phyloP scores from a whole-genome alignment of 2,329 filamentous ascomycete genomes.

The Samsoniella hepiali region DNA sequence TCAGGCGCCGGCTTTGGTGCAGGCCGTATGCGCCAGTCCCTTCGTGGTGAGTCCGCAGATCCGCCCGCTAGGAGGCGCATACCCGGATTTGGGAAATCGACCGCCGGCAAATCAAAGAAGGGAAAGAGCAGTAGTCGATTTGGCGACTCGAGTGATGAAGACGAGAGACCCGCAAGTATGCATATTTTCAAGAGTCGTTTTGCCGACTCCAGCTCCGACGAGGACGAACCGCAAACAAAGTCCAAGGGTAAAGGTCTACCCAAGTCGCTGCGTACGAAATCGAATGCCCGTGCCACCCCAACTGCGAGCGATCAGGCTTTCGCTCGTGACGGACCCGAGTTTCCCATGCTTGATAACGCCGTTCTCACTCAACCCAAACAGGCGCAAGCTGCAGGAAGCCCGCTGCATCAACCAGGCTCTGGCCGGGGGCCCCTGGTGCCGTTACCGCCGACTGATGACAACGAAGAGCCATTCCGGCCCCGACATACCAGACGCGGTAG shows the following conservation, averaged over 20 bases:
- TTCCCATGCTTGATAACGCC: slow-evolving; percentile 58
- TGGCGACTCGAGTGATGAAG: slow-evolving; percentile 62
- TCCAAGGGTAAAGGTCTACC: slow-evolving; percentile 22
- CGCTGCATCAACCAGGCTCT: slow-evolving; percentile 41
- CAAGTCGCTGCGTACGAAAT: slow-evolving; percentile 25
- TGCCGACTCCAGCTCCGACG: slow-evolving; percentile 69
- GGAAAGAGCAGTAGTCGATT: slow-evolving; percentile 48
- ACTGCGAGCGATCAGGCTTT: slow-evolving; percentile 22
- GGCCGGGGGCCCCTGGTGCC: slow-evolving; percentile 36
- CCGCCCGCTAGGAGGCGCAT: slow-evolving; percentile 38
- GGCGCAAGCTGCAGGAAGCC: slow-evolving; percentile 20
- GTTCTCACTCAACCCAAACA: slow-evolving; percentile 32
- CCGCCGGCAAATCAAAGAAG: slow-evolving; percentile 39
- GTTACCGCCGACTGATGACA: slow-evolving; percentile 24
- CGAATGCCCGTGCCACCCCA: slow-evolving; percentile 18
- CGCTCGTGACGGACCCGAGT: slow-evolving; percentile 53
- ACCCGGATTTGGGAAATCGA: slow-evolving; percentile 42
- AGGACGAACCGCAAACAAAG: slow-evolving; percentile 30
- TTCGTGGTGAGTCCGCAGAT: slow-evolving; percentile 42
- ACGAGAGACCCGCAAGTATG: slow-evolving; percentile 32
- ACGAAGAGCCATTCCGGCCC: slow-evolving; percentile 25
- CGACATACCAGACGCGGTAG: slow-evolving; percentile 43
- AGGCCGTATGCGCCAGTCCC: slow-evolving; percentile 42
- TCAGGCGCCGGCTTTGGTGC: slow-evolving; percentile 25
- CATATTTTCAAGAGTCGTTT: slow-evolving; percentile 56